These are phyloP conservation scores for Solanum medicagineum DNA, from an alignment of 257 asterid species.

Conservation along the genomic window DNA sequence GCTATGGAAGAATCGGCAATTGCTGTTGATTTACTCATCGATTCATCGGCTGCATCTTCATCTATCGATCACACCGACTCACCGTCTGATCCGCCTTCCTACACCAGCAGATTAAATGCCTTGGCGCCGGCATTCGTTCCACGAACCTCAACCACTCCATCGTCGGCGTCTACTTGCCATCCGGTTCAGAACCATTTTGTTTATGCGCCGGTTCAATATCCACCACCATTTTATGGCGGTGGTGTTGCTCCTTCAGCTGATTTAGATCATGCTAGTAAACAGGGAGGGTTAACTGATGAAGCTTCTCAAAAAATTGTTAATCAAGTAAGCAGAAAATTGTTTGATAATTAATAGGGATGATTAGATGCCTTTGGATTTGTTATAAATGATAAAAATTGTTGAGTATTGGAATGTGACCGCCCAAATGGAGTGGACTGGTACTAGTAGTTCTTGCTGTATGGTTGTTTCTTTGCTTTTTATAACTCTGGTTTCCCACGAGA, in stretches of 20 bases:
- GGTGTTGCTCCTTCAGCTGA: constrained; percentile 11
- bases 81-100: not conserved
- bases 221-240: not conserved
- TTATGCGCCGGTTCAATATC: not conserved
- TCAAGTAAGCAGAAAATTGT: constrained; percentile 31
- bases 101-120: constrained; percentile 50
- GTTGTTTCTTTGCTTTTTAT: not conserved
- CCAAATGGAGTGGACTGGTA: not conserved
- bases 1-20: not conserved
- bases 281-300: constrained; percentile 32
- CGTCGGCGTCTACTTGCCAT: not conserved
- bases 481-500: not conserved
- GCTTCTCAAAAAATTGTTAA: constrained; percentile 45
- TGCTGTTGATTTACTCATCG: not conserved
- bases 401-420: not conserved
- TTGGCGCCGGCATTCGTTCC: constrained; percentile 80
- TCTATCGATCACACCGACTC: not conserved
- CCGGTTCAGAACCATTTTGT: not conserved
- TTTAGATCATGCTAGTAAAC: constrained; percentile 8
- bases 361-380: not conserved
- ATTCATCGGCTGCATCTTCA: not conserved
- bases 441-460: not conserved
- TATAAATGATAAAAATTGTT: not conserved
- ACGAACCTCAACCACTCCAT: constrained; percentile 1
- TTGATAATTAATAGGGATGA: not conserved